These are phyloP conservation scores for Russula abietina DNA, from an alignment of 768 basidiomycete species.

Conservation along the genomic window DNA sequence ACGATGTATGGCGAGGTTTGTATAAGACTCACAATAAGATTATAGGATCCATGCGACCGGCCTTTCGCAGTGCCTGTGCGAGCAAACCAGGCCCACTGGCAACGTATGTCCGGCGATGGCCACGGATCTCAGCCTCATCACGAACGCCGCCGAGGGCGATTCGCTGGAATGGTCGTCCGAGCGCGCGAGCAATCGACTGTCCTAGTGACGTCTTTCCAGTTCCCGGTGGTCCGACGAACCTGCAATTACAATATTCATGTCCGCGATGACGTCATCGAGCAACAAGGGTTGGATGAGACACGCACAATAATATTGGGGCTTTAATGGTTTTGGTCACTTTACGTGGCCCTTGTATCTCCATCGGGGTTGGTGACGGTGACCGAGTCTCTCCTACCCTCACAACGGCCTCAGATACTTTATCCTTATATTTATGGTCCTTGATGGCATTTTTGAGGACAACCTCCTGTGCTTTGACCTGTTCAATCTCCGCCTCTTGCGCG, in stretches of 20 bases:
- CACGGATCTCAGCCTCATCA: conserved; percentile 37
- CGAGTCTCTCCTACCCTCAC: conserved; percentile 17
- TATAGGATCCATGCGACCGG: conserved; percentile 74
- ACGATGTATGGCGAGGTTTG: conserved; percentile 32
- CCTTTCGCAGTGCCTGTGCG: conserved; percentile 81
- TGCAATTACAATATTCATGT: too few species aligned
- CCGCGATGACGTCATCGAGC: too few species aligned
- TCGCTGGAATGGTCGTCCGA: conserved; percentile 82
- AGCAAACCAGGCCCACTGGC: conserved; percentile 80
- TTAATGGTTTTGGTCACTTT: conserved; percentile 38
- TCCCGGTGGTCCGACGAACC: too few species aligned
- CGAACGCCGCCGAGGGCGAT: conserved; percentile 50
- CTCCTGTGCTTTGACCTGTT: conserved; percentile 20
- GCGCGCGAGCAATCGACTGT: conserved; percentile 63
- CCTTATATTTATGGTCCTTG: conserved; percentile 3
- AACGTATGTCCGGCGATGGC: conserved; percentile 84
- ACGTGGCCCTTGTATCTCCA: conserved; percentile 18
- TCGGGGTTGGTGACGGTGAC: neutral
- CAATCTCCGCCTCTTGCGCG: conserved; percentile 14
- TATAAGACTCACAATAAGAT: conserved; percentile 49
- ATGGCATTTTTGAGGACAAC: conserved; percentile 22
- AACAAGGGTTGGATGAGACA: too few species aligned
- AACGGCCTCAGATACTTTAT: conserved; percentile 1
- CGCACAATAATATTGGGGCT: conserved; percentile 60
- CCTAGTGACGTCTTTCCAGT: conserved; percentile 83